These are phyloP conservation scores for Fraxinus nigra DNA, from an alignment of 305 asterid species.

Conservation along the genomic window DNA sequence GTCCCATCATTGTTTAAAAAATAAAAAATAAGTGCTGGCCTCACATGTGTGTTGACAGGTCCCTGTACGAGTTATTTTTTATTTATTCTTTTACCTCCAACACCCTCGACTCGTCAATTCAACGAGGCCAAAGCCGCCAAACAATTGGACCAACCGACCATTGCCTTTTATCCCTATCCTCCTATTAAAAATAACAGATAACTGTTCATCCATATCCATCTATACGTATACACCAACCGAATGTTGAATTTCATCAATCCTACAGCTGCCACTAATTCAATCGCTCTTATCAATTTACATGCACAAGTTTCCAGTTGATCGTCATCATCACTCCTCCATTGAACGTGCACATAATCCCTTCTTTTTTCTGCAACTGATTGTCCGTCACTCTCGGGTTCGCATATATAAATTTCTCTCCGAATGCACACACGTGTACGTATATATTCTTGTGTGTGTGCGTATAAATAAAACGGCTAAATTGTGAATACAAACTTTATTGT, in stretches of 20 bases:
- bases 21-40: no score
- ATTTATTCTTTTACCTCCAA: no score
- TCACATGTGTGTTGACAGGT: no score
- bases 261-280: conserved; percentile 21
- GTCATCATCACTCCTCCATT: conserved; percentile 7
- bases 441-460: neutral
- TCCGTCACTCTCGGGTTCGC: conserved; percentile 21
- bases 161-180: conserved; percentile 35
- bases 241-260: conserved; percentile 3
- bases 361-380: conserved; percentile 18
- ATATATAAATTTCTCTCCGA: conserved; percentile 6
- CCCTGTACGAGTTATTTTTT: no score
- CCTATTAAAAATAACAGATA: conserved; percentile 19
- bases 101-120: no score
- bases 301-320: conserved; percentile 21
- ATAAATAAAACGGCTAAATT: neutral
- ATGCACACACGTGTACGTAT: neutral
- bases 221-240: neutral
- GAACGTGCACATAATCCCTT: conserved; percentile 21
- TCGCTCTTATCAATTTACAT: conserved; percentile 20
- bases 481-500: neutral
- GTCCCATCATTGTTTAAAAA: no score
- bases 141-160: conserved; percentile 23
- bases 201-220: conserved; percentile 38
- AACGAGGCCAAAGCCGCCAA: no score